Evolutionary conservation across 2,329 filamentous ascomycete genomes (phyloP).

Genomic region (Aotearoamyces nothofagi): DNA sequence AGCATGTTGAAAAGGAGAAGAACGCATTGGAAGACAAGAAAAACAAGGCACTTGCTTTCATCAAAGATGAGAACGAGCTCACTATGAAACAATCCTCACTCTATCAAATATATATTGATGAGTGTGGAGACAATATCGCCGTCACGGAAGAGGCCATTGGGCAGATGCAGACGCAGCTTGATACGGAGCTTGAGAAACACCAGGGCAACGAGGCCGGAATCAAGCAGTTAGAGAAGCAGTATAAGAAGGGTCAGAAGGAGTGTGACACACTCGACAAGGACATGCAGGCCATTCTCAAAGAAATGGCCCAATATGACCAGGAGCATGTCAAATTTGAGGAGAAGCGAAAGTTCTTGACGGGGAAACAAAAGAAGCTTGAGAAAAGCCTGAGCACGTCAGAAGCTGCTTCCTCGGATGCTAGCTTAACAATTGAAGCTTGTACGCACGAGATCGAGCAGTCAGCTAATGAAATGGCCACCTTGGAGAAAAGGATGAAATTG

Average conservation of each 20-base stretch:
- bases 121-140: conserved; percentile 76
- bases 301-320: conserved; percentile 87
- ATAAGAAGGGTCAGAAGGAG: conserved; percentile 69
- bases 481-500: conserved; percentile 60
- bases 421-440: conserved; percentile 65
- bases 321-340: conserved; percentile 96
- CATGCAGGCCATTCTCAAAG: conserved; percentile 64
- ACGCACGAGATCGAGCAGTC: conserved; percentile 64
- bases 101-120: conserved; percentile 81
- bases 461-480: conserved; percentile 53
- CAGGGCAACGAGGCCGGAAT: conserved; percentile 81
- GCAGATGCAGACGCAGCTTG: conserved; percentile 79
- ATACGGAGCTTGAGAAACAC: conserved; percentile 82
- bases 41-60: conserved; percentile 76
- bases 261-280: conserved; percentile 73
- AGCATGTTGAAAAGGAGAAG: conserved; percentile 97
- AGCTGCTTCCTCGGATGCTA: conserved; percentile 57
- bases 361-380: conserved; percentile 89
- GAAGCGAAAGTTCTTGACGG: conserved; percentile 83
- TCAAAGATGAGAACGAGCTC: conserved; percentile 88
- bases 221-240: conserved; percentile 74
- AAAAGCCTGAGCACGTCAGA: conserved; percentile 71
- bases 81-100: conserved; percentile 77
- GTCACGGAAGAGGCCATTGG: conserved; percentile 80
- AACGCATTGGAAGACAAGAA: conserved; percentile 90